Base-by-base conservation (phyloP, 306 rosid genomes). In the Parietaria judaica region DNA sequence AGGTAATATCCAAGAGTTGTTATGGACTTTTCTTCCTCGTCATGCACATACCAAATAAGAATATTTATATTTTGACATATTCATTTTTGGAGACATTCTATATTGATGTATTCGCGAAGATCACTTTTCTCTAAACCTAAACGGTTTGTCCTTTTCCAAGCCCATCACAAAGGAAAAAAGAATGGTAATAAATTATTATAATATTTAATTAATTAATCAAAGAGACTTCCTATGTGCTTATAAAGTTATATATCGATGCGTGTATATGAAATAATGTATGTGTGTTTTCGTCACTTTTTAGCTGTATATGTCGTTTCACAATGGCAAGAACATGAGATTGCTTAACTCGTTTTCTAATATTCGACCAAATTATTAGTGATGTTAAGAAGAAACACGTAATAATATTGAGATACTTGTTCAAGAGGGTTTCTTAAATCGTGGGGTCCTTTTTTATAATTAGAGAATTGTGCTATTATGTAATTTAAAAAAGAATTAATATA, bases 11-110 rank as follows among this genome's bases (percentile, higher is more conserved):
- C 8, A 41, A 14, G 66, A 65, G 81, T 80, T 80, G 87, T 64
- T 78, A 78, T 51, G 65, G 83, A 80, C 78, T 80, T 71, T 72
- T 80, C 51, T 60, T 59, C 49, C 34, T 54, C 67, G 37, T 59
- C 68, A 64, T 59, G 61, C 74, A 56, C 74, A 68, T 58, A 74
- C 54, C 66, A 59, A 4, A 6, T 3, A 53, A 2, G 31, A 17
- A 53, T 15, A 52, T 13, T 48, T n/a, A 62, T 17, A 47, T 62
- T 46, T 62, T 62, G 44, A 62, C 55, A 44, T 61, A 11, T 46
- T 36, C 16, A 48, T 31, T 3, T 46, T 48, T 47, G 60, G 39
- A 39, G 45, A 15, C 34, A 37, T 57, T 41, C 58, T 15, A 38
- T 56, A 41, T 58, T 2, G 7, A 35, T 36, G 34, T 34, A 34